These are phyloP conservation scores for Yamadazyma dushanensis DNA, from an alignment of 1,139 yeast genomes.

Conservation along the genomic window DNA sequence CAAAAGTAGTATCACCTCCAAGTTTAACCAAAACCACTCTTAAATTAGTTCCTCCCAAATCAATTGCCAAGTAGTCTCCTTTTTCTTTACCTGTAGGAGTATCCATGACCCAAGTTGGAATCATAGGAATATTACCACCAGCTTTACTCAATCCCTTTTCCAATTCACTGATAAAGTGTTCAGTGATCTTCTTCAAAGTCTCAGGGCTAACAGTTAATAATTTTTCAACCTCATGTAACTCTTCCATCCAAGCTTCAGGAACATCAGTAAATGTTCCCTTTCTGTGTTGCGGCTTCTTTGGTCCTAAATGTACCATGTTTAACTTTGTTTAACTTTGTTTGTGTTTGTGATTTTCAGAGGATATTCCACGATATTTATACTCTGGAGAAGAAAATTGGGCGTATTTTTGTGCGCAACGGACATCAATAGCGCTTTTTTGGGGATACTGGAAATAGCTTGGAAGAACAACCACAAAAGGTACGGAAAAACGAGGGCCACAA, in stretches of 20 bases:
- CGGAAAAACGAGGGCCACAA: no score
- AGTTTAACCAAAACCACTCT: constrained; percentile 84
- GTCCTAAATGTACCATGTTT: constrained; percentile 79
- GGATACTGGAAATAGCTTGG: no score
- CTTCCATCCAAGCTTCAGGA: constrained; percentile 61
- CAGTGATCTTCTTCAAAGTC: constrained; percentile 62
- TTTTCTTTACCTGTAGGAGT: constrained; percentile 88
- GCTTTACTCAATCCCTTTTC: constrained; percentile 72
- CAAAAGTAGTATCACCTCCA: constrained; percentile 77
- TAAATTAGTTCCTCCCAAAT: constrained; percentile 93
- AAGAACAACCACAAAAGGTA: no score
- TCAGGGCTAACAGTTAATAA: constrained; percentile 63
- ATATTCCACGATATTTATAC: constrained; percentile 2
- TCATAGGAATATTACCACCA: constrained; percentile 94
- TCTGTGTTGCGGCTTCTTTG: constrained; percentile 80
- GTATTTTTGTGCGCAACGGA: constrained; percentile 4
- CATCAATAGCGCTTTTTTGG: not conserved
- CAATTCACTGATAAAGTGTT: constrained; percentile 64
- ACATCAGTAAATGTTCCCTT: constrained; percentile 79
- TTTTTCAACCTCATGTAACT: constrained; percentile 59
- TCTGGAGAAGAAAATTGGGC: no score
- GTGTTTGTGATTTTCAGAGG: not conserved
- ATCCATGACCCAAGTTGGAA: constrained; percentile 94
- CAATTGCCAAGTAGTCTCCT: constrained; percentile 90
- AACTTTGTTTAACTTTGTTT: no score